Evolutionary conservation across 352 stramenopile genomes (phyloP).

Genomic region (Phytophthora europaea): DNA sequence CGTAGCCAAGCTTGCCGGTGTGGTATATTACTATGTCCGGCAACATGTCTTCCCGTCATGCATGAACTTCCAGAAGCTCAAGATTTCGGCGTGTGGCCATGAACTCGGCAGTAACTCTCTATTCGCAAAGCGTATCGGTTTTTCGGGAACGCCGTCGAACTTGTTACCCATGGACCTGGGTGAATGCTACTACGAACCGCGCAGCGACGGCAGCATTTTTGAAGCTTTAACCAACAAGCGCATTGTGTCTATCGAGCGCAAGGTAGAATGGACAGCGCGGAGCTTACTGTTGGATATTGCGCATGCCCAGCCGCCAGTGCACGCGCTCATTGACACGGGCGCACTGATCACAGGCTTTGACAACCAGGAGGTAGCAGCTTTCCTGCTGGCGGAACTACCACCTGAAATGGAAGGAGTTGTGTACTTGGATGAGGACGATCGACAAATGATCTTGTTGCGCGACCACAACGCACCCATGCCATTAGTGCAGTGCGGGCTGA

Average conservation of each 20-base stretch:
- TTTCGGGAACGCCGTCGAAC: constrained; percentile 99
- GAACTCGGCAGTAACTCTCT: constrained; percentile 99
- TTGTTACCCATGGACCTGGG: constrained; percentile 99
- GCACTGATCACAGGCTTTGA: constrained; percentile 93
- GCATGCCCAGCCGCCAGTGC: constrained; percentile 71
- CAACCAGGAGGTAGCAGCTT: constrained; percentile 90
- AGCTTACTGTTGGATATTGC: constrained; percentile 87
- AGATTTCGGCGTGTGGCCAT: constrained; percentile 99
- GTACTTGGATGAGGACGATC: constrained; percentile 92
- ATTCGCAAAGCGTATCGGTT: constrained; percentile 98
- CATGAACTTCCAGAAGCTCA: constrained; percentile 99
- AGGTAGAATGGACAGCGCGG: constrained; percentile 83
- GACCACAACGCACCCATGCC: constrained; percentile 96
- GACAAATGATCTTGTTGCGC: constrained; percentile 94
- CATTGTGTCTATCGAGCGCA: constrained; percentile 91
- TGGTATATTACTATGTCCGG: constrained; percentile 99
- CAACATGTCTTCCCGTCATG: constrained; percentile 99
- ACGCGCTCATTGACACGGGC: constrained; percentile 93
- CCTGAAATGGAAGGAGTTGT: constrained; percentile 90
- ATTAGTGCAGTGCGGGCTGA: constrained; percentile 91
- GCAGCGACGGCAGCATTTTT: constrained; percentile 99
- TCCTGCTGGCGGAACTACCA: constrained; percentile 83
- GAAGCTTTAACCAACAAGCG: constrained; percentile 95
- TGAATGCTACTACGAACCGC: constrained; percentile 98
- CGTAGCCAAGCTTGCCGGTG: constrained; percentile 93